These are phyloP conservation scores for Didymella exigua DNA, from an alignment of 2,329 filamentous ascomycete genomes.

Conservation along the genomic window DNA sequence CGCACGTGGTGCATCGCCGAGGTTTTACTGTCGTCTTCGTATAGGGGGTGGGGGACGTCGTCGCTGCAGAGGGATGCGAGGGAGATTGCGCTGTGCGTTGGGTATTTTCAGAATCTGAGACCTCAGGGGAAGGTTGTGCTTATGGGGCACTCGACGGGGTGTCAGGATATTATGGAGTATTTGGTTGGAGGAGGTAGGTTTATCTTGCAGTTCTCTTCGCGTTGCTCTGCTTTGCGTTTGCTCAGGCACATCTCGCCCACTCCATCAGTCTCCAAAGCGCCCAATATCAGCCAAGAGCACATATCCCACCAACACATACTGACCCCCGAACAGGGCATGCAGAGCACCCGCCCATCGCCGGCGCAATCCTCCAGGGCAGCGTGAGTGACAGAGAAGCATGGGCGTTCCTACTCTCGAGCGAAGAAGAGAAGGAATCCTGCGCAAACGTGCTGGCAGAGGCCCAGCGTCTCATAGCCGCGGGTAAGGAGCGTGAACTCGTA, in stretches of 20 bases:
- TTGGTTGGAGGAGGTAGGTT: constrained; percentile 48
- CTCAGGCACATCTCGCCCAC: not conserved
- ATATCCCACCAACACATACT: not conserved
- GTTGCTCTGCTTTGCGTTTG: not conserved
- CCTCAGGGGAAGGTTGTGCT: constrained; percentile 63
- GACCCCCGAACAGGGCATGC: not conserved
- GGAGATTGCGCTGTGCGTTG: constrained; percentile 59
- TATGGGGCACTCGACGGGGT: constrained; percentile 73
- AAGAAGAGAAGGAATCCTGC: constrained; percentile 11
- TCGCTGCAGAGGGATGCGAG: constrained; percentile 60
- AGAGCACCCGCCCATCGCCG: constrained; percentile 64
- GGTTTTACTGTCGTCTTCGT: constrained; percentile 58
- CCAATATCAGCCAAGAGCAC: not conserved
- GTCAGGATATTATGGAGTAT: constrained; percentile 71
- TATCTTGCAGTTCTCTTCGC: no score
- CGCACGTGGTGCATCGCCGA: constrained; percentile 60
- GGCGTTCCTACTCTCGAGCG: constrained; percentile 45
- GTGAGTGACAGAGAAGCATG: constrained; percentile 75
- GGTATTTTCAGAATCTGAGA: constrained; percentile 53
- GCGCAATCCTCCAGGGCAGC: constrained; percentile 78
- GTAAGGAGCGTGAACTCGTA: constrained; percentile 62
- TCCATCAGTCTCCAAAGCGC: not conserved
- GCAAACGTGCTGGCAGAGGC: constrained; percentile 54
- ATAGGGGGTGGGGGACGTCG: constrained; percentile 60
- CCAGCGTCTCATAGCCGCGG: constrained; percentile 60